Base-by-base conservation (phyloP, 306 rosid genomes). In the Hippophae gyantsensis region DNA sequence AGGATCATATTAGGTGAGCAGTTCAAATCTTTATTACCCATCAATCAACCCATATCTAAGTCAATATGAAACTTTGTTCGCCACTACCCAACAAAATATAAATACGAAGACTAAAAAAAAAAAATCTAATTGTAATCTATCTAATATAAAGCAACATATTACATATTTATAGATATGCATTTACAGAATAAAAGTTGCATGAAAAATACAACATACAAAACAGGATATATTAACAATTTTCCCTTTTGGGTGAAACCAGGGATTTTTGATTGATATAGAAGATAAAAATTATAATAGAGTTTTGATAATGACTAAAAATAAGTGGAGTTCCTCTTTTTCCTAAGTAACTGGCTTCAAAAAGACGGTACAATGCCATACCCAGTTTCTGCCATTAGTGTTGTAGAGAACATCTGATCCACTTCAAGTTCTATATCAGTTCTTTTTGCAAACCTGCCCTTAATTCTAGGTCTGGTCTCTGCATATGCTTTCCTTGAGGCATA, bases 401-500 rank as follows among this genome's bases (percentile, higher is more conserved):
- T 52, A 58, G 96, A 80, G 77, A 85, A 85, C 81, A 83, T 80
- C 71, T 79, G 95, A 54, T 87, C 98, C 27, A 85, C 83, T 67
- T 90, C 86, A 11, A 82, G 81, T 52, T 85, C 93, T 7, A 69
- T 69, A 49, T 85, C 84, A 0, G 86, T 84, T 68, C 95, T 57
- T 69, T 85, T 92, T 0, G 95, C 99, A 5, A 92, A 92, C 48
- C 99, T 82, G 60, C 99, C 99, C 58, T 92, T 92, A 69, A 92
- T 86, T 0, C 99, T 84, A 0, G 96, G 99, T 23, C 99, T 68
- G 43, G 96, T 92, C 66, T 92, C 99, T 7, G 99, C 99, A 52
- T 92, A 92, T 44, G 99, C 99, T 68, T 92, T 88, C 77, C 99
- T 83, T 9, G 96, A 92, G 14, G 96, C 99, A 73, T 92, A 92